phyloP scores from a whole-genome alignment of 352 stramenopile species.

The Pythium utonaiense region DNA sequence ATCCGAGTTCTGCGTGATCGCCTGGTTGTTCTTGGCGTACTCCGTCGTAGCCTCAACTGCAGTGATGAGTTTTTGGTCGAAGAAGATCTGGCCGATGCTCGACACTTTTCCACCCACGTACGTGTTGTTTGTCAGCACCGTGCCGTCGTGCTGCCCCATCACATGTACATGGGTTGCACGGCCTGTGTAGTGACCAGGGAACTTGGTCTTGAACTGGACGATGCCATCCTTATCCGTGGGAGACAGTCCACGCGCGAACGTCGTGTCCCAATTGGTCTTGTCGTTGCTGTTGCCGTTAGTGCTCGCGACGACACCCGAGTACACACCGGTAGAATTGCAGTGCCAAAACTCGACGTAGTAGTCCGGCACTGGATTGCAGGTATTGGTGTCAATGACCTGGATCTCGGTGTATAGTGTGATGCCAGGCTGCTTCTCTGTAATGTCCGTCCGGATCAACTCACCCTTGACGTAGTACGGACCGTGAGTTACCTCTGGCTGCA shows the following conservation, averaged over 20 bases:
- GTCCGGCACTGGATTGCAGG: conserved; percentile 5
- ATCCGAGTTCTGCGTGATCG: conserved; percentile 24
- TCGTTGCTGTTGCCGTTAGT: conserved; percentile 13
- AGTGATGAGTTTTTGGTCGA: conserved; percentile 12
- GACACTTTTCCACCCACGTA: conserved; percentile 8
- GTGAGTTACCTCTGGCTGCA: conserved; percentile 12
- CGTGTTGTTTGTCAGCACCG: conserved; percentile 11
- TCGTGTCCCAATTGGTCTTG: conserved; percentile 12
- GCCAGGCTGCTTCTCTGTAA: conserved; percentile 12
- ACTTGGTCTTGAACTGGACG: conserved; percentile 20
- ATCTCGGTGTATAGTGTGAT: conserved; percentile 14
- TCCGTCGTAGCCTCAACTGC: not conserved
- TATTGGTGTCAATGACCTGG: conserved; percentile 12
- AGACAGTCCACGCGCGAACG: conserved; percentile 7
- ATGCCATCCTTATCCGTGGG: conserved; percentile 11
- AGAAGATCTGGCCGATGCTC: conserved; percentile 19
- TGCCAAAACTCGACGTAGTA: conserved; percentile 21
- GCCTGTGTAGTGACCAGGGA: conserved; percentile 17
- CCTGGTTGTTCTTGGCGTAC: conserved; percentile 26
- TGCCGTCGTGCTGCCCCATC: conserved; percentile 10
- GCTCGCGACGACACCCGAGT: conserved; percentile 12
- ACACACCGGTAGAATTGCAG: conserved; percentile 21
- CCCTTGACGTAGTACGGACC: conserved; percentile 19
- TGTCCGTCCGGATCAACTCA: conserved; percentile 14
- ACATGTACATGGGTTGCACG: conserved; percentile 13